A percentile compares a stretch with the other conserved stretches of the same genome.
These are phyloP conservation scores for Sporothrix brunneoviolacea DNA, from an alignment of 2,329 filamentous ascomycete genomes.

Conservation along the genomic window DNA sequence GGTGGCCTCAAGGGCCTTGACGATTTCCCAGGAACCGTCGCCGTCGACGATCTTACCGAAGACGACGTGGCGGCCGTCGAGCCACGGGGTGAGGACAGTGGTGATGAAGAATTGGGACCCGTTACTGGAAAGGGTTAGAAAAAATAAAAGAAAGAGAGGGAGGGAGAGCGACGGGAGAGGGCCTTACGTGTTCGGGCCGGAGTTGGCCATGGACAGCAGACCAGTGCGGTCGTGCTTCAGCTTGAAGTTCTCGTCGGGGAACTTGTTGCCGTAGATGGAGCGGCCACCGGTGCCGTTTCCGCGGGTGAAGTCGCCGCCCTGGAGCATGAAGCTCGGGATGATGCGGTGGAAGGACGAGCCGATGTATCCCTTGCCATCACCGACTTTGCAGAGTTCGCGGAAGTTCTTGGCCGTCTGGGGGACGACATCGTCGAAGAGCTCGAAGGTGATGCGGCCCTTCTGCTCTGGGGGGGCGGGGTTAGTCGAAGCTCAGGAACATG, in stretches of 20 bases:
- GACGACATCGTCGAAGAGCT: slow-evolving; percentile 77
- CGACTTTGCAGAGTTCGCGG: slow-evolving; percentile 71
- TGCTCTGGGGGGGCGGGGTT: slow-evolving; percentile 46
- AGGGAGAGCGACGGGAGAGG: no score
- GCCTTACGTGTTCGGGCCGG: slow-evolving; percentile 82
- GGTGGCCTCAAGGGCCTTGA: slow-evolving; percentile 56
- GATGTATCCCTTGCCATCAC: slow-evolving; percentile 78
- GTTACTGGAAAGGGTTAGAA: slow-evolving; percentile 57
- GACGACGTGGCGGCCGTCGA: slow-evolving; percentile 77
- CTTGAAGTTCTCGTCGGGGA: slow-evolving; percentile 86
- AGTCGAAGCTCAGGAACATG: neutral
- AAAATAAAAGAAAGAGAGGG: neutral
- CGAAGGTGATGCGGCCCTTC: slow-evolving; percentile 69
- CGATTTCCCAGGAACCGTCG: slow-evolving; percentile 41
- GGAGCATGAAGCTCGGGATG: slow-evolving; percentile 90
- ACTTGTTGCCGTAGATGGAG: slow-evolving; percentile 95
- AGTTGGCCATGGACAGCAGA: slow-evolving; percentile 92
- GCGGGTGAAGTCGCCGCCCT: slow-evolving; percentile 93
- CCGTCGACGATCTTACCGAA: slow-evolving; percentile 65
- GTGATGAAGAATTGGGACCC: slow-evolving; percentile 98
- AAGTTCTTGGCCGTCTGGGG: slow-evolving; percentile 88
- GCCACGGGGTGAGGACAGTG: slow-evolving; percentile 81
- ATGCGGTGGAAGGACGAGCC: slow-evolving; percentile 86
- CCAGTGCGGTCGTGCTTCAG: slow-evolving; percentile 66
- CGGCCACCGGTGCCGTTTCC: slow-evolving; percentile 85